These are phyloP conservation scores for Solanum hybrid DNA, from an alignment of 305 asterid species.

Conservation along the genomic window DNA sequence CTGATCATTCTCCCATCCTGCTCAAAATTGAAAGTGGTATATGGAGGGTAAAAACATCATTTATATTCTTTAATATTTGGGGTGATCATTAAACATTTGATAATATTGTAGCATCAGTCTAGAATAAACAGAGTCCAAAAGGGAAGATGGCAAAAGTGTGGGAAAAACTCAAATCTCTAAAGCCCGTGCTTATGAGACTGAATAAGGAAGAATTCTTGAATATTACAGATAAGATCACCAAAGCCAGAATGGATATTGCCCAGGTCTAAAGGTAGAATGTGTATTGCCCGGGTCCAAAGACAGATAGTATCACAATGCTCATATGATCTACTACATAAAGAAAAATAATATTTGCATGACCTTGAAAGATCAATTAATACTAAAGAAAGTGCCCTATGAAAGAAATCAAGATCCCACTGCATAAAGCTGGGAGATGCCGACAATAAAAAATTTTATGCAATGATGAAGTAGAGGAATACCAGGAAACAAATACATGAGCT, in stretches of 20 bases:
- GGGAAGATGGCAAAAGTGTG: background rate
- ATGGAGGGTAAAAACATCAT: background rate
- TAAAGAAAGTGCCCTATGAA: no score
- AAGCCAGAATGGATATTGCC: background rate
- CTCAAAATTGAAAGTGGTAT: no score
- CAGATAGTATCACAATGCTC: no score
- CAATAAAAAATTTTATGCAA: background rate
- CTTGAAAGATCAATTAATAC: no score
- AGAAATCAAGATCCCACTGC: background rate
- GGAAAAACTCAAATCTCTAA: background rate
- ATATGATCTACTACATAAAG: no score
- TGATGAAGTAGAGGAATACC: no score
- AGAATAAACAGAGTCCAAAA: background rate
- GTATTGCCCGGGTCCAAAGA: no score
- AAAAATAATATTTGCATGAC: no score
- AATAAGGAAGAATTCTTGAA: background rate
- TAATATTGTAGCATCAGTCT: background rate
- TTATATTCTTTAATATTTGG: background rate
- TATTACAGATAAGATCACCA: background rate
- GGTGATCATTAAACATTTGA: background rate
- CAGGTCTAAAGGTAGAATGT: background rate
- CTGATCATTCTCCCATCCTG: no score
- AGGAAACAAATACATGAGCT: background rate
- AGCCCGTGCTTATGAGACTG: background rate
- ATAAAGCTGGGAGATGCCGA: background rate